Evolutionary conservation across 257 asterid genomes (phyloP).

Genomic region (Solanum virginianum): DNA sequence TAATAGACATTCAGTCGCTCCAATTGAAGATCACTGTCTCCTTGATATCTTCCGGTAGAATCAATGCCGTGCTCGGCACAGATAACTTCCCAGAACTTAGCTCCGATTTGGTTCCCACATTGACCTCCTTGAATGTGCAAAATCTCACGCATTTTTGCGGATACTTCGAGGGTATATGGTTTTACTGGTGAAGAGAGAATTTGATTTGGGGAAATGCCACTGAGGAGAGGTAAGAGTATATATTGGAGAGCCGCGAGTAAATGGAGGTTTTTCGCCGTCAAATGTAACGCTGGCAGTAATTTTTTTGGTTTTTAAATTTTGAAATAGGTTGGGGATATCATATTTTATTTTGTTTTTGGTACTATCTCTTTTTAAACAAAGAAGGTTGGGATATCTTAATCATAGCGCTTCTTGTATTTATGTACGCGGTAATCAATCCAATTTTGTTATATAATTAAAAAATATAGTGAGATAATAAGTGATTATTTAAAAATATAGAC

Average conservation of each 20-base stretch:
- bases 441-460: no score
- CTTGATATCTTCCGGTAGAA: background rate
- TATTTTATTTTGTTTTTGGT: background rate
- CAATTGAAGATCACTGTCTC: background rate
- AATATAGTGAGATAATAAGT: no score
- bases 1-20: background rate
- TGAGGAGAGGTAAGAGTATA: background rate
- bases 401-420: background rate
- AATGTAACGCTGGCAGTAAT: background rate
- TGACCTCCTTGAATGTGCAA: background rate
- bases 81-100: background rate
- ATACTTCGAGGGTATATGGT: background rate
- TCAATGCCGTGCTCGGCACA: slow-evolving; percentile 1
- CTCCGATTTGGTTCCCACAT: background rate
- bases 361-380: background rate
- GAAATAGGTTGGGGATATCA: background rate
- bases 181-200: background rate
- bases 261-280: background rate
- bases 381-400: background rate
- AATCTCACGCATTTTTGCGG: background rate
- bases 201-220: background rate
- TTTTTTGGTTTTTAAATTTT: background rate
- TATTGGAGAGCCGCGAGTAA: background rate
- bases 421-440: no score
- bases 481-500: no score